Conservation (phyloP, 176 grass and related monocot species). For the Ananas comosus region DNA sequence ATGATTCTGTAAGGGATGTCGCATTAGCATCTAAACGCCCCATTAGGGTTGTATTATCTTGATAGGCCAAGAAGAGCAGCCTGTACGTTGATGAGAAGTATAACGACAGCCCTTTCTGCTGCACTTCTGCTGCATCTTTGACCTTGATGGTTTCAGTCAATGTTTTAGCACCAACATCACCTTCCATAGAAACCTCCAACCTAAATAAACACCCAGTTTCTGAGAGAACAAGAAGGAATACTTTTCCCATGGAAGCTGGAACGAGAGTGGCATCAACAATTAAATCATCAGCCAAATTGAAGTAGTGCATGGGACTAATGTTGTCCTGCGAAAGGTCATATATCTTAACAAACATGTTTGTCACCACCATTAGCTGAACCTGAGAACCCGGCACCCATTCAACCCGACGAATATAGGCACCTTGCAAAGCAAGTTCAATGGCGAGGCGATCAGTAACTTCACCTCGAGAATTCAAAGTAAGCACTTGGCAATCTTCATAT, state of each 20-base stretch:
- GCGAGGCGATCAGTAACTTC: conserved; percentile 93
- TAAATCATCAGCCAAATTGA: conserved; percentile 76
- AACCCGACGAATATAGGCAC: conserved; percentile 71
- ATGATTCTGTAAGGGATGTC: conserved; percentile 55
- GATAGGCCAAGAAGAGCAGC: conserved; percentile 79
- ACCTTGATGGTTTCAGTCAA: conserved; percentile 65
- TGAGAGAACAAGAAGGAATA: conserved; percentile 85
- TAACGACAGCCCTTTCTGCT: conserved; percentile 68
- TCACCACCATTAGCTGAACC: conserved; percentile 90
- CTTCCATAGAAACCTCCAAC: conserved; percentile 72
- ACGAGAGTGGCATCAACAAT: conserved; percentile 75
- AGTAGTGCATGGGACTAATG: conserved; percentile 92
- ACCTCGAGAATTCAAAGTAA: conserved; percentile 89
- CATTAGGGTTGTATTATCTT: conserved; percentile 75
- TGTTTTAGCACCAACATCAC: conserved; percentile 72
- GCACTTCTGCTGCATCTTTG: conserved; percentile 36
- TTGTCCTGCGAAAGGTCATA: conserved; percentile 96
- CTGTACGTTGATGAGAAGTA: conserved; percentile 88
- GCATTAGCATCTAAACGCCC: conserved; percentile 67
- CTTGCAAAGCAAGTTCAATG: conserved; percentile 89
- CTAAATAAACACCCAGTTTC: conserved; percentile 74
- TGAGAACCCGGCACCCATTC: conserved; percentile 97
- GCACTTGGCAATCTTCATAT: conserved; percentile 89
- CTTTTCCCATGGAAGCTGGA: conserved; percentile 76
- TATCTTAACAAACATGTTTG: conserved; percentile 97